Base-by-base conservation (phyloP, 2,329 filamentous ascomycete species). In the Decorospora gaudefroyi region DNA sequence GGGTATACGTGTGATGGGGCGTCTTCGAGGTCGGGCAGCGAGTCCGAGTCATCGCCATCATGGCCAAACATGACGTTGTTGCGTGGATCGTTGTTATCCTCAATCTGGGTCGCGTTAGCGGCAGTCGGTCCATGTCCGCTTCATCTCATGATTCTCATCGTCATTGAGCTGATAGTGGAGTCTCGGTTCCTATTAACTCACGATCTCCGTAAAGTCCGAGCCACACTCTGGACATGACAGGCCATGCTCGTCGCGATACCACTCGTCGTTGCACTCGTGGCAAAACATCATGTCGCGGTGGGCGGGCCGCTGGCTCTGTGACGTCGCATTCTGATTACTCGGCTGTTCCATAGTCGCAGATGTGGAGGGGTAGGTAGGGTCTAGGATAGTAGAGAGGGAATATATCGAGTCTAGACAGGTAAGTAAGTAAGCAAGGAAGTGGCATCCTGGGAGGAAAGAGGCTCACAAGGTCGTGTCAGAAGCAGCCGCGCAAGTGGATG, bases 181-280 rank as follows among this genome's bases (percentile, higher is more conserved):
- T 45, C 10, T 21, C 33, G 49, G 45, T 26, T 42, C 34, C 25
- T 46, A 33, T n/a, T n/a, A 42, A 77, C 86, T 64, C 76, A 95
- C 91, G 59, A 97, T 90, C 73, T 99, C 91, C 11, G 84, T 89
- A 55, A 89, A 85, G 13, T 95, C 89, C 25, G 84, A 83, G 3
- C 78, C 67, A 67, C 93, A 99, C n/a, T 74, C 70, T 11, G 90
- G 90, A 65, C 93, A 99, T 11, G 73, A 74, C 51, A 95, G 72
- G 17, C 79, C 84, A 54, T 80, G 77, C 52, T 87, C 80, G 47
- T 88, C 82, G 47, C 82, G 77, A 62, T 86, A 88, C 90, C 90
- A 97, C 68, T 96, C 86, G 52, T 87, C 74, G 38, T 79, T 69
- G 73, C 93, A 97, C 48, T 79, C 74, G 71, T 97, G 90, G 71